A percentile compares a stretch with the other conserved stretches of the same genome.
phyloP scores from a whole-genome alignment of 2,329 filamentous ascomycete species.

The Fusarium sp. region DNA sequence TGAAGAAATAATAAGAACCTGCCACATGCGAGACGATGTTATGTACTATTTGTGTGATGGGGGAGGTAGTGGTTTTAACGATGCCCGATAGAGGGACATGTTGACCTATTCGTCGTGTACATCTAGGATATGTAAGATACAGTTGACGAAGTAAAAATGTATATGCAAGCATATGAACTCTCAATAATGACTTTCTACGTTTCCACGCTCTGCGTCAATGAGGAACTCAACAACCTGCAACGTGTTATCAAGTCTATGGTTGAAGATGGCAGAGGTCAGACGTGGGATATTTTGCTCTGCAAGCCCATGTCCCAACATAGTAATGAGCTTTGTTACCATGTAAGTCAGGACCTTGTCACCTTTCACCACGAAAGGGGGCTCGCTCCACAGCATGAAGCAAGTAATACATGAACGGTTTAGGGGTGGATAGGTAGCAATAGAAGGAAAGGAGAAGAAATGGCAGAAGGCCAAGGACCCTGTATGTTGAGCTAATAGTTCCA shows the following conservation, averaged over 20 bases:
- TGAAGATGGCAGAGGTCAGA: background rate
- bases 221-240: background rate
- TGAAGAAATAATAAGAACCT: conserved; percentile 29
- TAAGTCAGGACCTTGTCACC: conserved; percentile 10
- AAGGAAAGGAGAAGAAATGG: conserved; percentile 11
- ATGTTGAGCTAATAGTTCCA: conserved; percentile 12
- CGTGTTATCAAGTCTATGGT: background rate
- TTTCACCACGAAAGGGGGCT: conserved; percentile 5
- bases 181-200: background rate
- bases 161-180: conserved; percentile 10
- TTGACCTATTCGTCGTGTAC: conserved; percentile 38
- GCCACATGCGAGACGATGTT: conserved; percentile 5
- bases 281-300: background rate
- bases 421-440: background rate
- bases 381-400: conserved; percentile 9
- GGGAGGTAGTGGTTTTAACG: conserved; percentile 1
- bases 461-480: conserved; percentile 34
- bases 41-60: conserved; percentile 28
- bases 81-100: conserved; percentile 2
- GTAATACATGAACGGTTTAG: background rate
- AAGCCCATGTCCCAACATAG: background rate
- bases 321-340: background rate
- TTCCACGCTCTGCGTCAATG: background rate
- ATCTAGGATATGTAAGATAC: conserved; percentile 46
- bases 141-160: conserved; percentile 26